A percentile compares a stretch with the other conserved stretches of the same genome.
Evolutionary conservation across 192 early-diverging fungal genomes (phyloP).

Genomic region (Rhizophagus prolifer): DNA sequence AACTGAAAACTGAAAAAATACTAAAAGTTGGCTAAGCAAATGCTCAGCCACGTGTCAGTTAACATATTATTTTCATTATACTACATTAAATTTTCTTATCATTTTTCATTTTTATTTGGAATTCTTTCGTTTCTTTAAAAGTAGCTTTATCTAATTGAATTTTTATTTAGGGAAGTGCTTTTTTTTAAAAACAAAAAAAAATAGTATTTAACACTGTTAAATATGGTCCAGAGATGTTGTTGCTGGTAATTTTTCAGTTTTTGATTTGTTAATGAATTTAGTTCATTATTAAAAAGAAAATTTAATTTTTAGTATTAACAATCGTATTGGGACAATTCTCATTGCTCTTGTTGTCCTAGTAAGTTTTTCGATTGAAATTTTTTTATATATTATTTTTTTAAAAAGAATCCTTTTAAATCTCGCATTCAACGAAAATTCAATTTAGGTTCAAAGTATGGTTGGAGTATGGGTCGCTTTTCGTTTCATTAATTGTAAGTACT

Average conservation of each 20-base stretch:
- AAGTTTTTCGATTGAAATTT: background rate
- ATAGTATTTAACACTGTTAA: background rate
- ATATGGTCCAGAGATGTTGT: conserved; percentile 16
- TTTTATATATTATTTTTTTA: no score
- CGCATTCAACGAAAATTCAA: no score
- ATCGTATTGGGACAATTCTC: background rate
- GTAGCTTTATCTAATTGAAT: background rate
- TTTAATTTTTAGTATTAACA: background rate
- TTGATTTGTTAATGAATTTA: background rate
- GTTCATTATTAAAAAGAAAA: background rate
- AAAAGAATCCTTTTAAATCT: no score
- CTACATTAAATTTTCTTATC: background rate
- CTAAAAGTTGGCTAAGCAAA: background rate
- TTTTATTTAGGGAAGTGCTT: background rate
- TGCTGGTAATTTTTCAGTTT: background rate
- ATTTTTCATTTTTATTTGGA: background rate
- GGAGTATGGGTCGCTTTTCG: background rate
- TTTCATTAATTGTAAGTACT: background rate
- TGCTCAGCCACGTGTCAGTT: background rate
- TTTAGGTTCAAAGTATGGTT: background rate
- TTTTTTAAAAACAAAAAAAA: no score
- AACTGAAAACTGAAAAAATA: background rate
- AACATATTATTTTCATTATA: background rate
- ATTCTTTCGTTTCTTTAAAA: background rate
- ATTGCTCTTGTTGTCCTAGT: background rate